Conservation (phyloP, 1,284 basidiomycete genomes). For the Cystobasidiaceae sp. region DNA sequence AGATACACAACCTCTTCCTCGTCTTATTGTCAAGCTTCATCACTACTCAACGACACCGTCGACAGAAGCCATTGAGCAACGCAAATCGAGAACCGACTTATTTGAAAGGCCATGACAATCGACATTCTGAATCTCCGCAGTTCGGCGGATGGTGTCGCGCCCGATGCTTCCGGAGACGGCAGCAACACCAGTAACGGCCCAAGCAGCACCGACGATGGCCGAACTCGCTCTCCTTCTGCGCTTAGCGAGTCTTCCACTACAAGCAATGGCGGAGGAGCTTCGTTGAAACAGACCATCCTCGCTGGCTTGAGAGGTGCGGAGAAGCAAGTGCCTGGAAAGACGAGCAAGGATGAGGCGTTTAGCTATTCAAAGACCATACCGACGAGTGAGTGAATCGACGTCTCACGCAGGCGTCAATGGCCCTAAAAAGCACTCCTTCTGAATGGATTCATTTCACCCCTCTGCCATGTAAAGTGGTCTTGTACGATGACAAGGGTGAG, state of each 20-base stretch:
- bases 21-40: no score
- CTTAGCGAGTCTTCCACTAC: no score
- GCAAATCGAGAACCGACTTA: no score
- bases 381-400: constrained; percentile 9
- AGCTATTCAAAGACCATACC: constrained; percentile 25
- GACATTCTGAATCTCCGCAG: no score
- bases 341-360: not conserved
- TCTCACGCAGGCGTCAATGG: not conserved
- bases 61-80: no score
- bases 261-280: no score
- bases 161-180: no score
- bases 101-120: no score
- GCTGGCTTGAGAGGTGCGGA: not conserved
- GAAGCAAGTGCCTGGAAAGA: not conserved
- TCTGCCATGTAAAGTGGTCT: constrained; percentile 9
- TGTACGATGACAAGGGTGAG: constrained; percentile 31
- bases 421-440: not conserved
- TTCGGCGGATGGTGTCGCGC: no score
- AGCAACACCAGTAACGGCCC: not conserved
- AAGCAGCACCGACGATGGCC: not conserved
- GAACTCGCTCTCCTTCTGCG: no score
- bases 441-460: not conserved
- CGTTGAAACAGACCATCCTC: constrained; percentile 16
- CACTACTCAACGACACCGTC: no score
- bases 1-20: no score